Base-by-base conservation (phyloP, 176 grass and related monocot species). In the Ampelocalamus luodianensis region DNA sequence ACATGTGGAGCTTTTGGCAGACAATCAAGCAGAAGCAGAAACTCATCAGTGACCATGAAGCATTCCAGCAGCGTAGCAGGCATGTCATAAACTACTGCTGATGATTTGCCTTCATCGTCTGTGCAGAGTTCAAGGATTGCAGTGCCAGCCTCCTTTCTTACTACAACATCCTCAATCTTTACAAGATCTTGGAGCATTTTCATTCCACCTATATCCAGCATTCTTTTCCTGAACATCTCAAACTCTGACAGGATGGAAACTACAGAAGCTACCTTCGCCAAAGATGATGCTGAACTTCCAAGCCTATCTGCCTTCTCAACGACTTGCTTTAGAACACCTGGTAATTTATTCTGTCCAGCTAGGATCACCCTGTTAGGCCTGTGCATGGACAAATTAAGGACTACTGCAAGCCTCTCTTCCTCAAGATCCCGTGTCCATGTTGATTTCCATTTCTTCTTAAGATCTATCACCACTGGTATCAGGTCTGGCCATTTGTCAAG, bases 351-450 rank as follows among this genome's bases (percentile, higher is more conserved):
- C 9, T 24, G 65, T 58, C 24, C 37, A 44, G 83, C 72, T 56
- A 90, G 83, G 72, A 90, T 82, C 83, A 77, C 46, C 83, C 66
- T 46, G 46, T 86, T 90, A 27, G 56, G 72, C 79, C 65, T 78
- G 79, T 90, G 72, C 20, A 86, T 67, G 60, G 88, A 77, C 65
- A 90, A 78, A 29, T 82, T 82, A 38, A 82, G 72, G 65, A 86
- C 32, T 72, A 72, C 15, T 65, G 54, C 16, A 45, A 86, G 73
- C 65, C 72, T 90, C 37, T 49, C 20, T 22, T 82, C 79, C 83
- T 90, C 88, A 62, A 63, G 55, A 24, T 86, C 22, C 0, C 2
- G 37, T 86, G 37, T 46, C 88, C 88, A 90, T 58, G 65, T 38
- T 1, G 58, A 82, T 45, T 72, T 90, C 72, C 78, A 90, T 29